These are phyloP conservation scores for Amanita exitialis DNA, from an alignment of 768 basidiomycete species.

Conservation along the genomic window DNA sequence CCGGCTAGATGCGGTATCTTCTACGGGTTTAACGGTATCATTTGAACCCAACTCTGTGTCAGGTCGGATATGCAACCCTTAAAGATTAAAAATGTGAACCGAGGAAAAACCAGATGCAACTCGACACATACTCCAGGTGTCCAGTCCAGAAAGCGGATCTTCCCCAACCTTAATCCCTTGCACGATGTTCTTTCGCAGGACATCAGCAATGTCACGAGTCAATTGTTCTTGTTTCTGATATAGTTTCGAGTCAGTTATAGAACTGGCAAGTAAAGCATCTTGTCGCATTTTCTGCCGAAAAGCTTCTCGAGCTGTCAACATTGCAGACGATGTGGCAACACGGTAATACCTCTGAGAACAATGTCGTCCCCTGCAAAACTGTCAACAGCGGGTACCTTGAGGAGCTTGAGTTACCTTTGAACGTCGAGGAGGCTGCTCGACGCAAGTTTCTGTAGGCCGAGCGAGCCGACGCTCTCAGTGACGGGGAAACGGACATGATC, in stretches of 20 bases:
- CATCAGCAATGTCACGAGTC: conserved; percentile 61
- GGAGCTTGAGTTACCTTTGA: conserved; percentile 35
- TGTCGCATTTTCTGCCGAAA: conserved; percentile 61
- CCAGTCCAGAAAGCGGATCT: conserved; percentile 20
- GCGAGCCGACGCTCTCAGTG: conserved; percentile 55
- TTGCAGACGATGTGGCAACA: neutral
- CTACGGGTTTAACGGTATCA: conserved; percentile 54
- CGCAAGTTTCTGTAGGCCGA: conserved; percentile 67
- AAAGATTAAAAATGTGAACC: neutral
- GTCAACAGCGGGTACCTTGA: conserved; percentile 1
- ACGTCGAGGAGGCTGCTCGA: conserved; percentile 57
- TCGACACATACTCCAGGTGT: conserved; percentile 46
- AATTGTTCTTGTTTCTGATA: conserved; percentile 48
- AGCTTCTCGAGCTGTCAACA: conserved; percentile 29
- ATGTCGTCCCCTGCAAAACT: conserved; percentile 39
- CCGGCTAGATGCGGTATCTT: conserved; percentile 31
- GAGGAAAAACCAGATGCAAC: neutral
- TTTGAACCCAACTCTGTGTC: conserved; percentile 88
- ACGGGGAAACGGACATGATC: conserved; percentile 44
- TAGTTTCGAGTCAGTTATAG: conserved; percentile 32
- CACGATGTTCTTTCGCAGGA: conserved; percentile 76
- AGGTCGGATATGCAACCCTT: conserved; percentile 64
- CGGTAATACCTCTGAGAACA: conserved; percentile 38
- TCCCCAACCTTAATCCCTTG: conserved; percentile 52
- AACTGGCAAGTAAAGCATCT: conserved; percentile 36